A percentile compares a stretch with the other conserved stretches of the same genome.
Conservation (phyloP, 257 asterid species). For the Fraxinus excelsior region DNA sequence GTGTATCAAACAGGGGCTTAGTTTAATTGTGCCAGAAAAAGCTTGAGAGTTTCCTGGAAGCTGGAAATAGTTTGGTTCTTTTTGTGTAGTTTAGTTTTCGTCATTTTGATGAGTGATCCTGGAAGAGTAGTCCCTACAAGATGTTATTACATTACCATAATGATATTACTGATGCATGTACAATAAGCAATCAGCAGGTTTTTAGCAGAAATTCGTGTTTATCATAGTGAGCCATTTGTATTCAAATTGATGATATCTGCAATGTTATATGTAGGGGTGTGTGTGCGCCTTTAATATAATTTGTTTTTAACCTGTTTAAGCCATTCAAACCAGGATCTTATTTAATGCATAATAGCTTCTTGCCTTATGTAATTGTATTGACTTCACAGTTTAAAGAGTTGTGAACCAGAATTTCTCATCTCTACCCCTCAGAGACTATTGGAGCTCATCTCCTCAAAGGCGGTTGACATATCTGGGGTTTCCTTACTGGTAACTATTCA, state of each 20-base stretch:
- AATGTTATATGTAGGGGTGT: neutral
- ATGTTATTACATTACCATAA: neutral
- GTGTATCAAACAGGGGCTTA: no score
- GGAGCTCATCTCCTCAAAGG: slow-evolving; percentile 61
- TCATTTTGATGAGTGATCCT: neutral
- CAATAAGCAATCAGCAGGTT: neutral
- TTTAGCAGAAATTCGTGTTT: neutral
- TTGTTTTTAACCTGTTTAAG: neutral
- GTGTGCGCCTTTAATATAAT: neutral
- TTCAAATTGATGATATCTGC: neutral
- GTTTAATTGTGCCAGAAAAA: neutral
- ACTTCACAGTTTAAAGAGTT: slow-evolving; percentile 58
- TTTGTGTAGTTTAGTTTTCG: neutral
- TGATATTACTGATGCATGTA: neutral
- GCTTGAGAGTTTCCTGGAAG: neutral
- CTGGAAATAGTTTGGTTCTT: neutral
- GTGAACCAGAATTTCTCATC: slow-evolving; percentile 78
- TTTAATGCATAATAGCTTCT: neutral
- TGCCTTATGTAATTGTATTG: neutral
- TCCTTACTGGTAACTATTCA: slow-evolving; percentile 59
- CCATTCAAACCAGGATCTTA: neutral
- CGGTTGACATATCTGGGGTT: slow-evolving; percentile 58
- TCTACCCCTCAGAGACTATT: slow-evolving; percentile 79
- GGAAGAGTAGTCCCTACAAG: neutral
- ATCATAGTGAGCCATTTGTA: neutral